phyloP scores from a whole-genome alignment of 2,329 filamentous ascomycete genomes.

The Akanthomyces uredinophilus region DNA sequence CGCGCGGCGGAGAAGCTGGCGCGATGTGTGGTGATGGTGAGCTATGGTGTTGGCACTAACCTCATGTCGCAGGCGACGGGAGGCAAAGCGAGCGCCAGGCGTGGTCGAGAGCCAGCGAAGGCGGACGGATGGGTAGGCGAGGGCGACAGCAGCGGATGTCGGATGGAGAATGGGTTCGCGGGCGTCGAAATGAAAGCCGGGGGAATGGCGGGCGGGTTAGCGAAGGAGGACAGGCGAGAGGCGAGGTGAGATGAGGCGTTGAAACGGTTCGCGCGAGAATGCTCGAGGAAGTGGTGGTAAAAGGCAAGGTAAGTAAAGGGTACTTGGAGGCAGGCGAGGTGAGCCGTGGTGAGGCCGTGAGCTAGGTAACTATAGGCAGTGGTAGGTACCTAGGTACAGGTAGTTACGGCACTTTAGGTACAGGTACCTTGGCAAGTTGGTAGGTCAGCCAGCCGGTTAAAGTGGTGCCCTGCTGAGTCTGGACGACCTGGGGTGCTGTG shows the following conservation, averaged over 20 bases:
- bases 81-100: not conserved
- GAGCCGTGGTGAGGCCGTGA: no score
- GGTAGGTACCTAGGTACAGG: no score
- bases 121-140: constrained; percentile 32
- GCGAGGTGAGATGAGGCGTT: constrained; percentile 1
- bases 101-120: constrained; percentile 27
- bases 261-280: constrained; percentile 7
- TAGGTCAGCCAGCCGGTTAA: no score
- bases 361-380: no score
- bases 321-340: not conserved
- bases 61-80: constrained; percentile 11
- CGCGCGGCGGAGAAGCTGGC: constrained; percentile 24
- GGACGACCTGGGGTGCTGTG: no score
- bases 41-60: constrained; percentile 22
- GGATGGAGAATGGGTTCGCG: not conserved
- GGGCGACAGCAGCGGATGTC: not conserved
- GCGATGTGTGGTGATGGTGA: constrained; percentile 29
- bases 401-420: no score
- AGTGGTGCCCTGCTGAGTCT: no score
- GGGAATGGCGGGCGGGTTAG: not conserved
- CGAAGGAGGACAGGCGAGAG: not conserved
- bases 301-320: not conserved
- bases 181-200: not conserved
- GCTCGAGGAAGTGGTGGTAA: not conserved
- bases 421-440: no score